Conservation (phyloP, 1,139 yeast species). For the Saccharomyces hybrid region DNA sequence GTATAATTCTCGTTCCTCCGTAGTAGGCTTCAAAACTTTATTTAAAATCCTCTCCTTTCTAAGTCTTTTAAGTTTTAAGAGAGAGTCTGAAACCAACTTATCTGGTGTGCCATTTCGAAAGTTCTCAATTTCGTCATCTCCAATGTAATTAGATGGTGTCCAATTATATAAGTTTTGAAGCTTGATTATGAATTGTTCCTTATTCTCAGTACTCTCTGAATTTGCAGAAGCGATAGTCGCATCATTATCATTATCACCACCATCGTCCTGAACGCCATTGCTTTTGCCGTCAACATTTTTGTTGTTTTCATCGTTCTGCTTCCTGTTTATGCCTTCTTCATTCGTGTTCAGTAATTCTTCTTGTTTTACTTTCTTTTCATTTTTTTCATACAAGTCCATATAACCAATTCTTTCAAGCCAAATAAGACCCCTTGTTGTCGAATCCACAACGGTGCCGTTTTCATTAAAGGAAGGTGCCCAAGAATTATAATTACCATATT, state of each 20-base stretch:
- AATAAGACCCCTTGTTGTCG: constrained; percentile 53
- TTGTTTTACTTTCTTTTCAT: constrained; percentile 8
- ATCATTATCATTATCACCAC: constrained; percentile 9
- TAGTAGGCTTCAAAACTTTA: constrained; percentile 35
- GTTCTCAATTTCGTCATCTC: constrained; percentile 46
- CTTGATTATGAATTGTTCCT: constrained; percentile 37
- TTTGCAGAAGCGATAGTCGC: constrained; percentile 22
- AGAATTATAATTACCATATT: constrained; percentile 52
- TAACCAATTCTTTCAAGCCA: constrained; percentile 77
- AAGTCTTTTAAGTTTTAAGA: constrained; percentile 52
- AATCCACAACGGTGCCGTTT: constrained; percentile 56
- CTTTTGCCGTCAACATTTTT: constrained; percentile 6
- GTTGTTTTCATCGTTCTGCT: constrained; percentile 9
- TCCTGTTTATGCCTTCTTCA: constrained; percentile 7
- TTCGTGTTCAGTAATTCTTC: constrained; percentile 7
- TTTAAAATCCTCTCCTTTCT: constrained; percentile 51
- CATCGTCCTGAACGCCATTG: background rate
- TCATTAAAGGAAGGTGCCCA: constrained; percentile 81
- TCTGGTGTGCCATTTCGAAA: constrained; percentile 42
- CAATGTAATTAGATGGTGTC: constrained; percentile 45
- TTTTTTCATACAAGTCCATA: constrained; percentile 37
- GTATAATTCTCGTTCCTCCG: constrained; percentile 43
- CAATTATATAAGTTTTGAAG: constrained; percentile 45
- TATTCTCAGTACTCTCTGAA: constrained; percentile 9
- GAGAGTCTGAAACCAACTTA: constrained; percentile 46